Evolutionary conservation across 2,329 filamentous ascomycete genomes (phyloP).

Genomic region (Pestalotiopsis fici): DNA sequence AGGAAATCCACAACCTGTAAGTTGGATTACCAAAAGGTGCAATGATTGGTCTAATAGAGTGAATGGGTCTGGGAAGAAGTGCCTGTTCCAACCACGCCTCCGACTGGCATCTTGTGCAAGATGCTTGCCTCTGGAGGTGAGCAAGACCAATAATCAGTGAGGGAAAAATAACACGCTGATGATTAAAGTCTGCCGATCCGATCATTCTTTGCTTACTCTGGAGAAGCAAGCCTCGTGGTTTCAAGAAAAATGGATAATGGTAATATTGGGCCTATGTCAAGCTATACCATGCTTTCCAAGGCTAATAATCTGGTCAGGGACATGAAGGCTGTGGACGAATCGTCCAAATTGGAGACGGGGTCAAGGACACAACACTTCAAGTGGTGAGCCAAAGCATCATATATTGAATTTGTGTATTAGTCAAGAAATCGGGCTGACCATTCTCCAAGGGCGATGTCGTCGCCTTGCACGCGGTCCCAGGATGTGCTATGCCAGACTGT

Average conservation of each 20-base stretch:
- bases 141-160: too few species aligned
- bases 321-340: constrained; percentile 27
- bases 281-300: not conserved
- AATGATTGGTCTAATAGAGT: not conserved
- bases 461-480: constrained; percentile 29
- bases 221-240: constrained; percentile 31
- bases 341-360: constrained; percentile 19
- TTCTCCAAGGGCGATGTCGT: constrained; percentile 27
- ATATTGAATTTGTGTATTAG: not conserved
- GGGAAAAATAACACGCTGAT: not conserved
- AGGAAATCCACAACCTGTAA: constrained; percentile 27
- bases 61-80: constrained; percentile 26
- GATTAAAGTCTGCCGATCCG: constrained; percentile 29
- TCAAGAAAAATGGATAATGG: constrained; percentile 25
- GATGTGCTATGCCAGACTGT: constrained; percentile 31
- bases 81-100: constrained; percentile 22
- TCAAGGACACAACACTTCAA: not conserved
- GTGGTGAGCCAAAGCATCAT: not conserved
- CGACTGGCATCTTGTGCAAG: constrained; percentile 30
- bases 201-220: constrained; percentile 28
- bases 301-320: constrained; percentile 12
- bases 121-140: constrained; percentile 31
- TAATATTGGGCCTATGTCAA: not conserved
- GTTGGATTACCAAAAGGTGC: not conserved
- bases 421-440: not conserved